Conservation (phyloP, 2,329 filamentous ascomycete genomes). For the Immersiporthe knoxdaviesiana region DNA sequence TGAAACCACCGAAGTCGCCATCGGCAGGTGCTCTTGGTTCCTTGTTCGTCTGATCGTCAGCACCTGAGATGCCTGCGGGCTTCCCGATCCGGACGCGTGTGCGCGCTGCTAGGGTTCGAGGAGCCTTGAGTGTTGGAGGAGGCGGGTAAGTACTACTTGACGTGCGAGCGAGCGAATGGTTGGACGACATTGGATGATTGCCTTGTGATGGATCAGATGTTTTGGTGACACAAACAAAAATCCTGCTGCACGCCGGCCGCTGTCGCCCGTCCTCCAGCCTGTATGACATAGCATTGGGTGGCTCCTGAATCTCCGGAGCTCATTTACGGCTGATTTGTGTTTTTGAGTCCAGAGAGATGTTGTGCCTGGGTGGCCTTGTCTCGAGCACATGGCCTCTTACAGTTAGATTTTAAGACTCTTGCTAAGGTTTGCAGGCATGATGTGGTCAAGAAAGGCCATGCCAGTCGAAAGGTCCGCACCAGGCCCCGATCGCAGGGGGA, state of each 20-base stretch:
- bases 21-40: not conserved
- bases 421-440: constrained; percentile 10
- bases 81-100: not conserved
- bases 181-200: constrained; percentile 26
- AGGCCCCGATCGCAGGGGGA: not conserved
- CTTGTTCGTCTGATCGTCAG: constrained; percentile 22
- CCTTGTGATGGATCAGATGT: not conserved
- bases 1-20: not conserved
- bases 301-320: constrained; percentile 14
- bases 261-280: not conserved
- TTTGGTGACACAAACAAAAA: not conserved
- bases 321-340: not conserved
- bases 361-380: not conserved
- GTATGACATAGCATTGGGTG: not conserved
- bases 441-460: not conserved
- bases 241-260: not conserved
- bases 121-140: constrained; percentile 7
- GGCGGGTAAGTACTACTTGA: not conserved
- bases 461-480: not conserved
- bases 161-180: constrained; percentile 33
- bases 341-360: not conserved
- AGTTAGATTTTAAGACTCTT: not conserved
- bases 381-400: not conserved
- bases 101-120: constrained; percentile 11
- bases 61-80: not conserved